A percentile compares a stretch with the other conserved stretches of the same genome.
Conservation (phyloP, 2,329 filamentous ascomycete genomes). For the Aspergillus luchuensis region DNA sequence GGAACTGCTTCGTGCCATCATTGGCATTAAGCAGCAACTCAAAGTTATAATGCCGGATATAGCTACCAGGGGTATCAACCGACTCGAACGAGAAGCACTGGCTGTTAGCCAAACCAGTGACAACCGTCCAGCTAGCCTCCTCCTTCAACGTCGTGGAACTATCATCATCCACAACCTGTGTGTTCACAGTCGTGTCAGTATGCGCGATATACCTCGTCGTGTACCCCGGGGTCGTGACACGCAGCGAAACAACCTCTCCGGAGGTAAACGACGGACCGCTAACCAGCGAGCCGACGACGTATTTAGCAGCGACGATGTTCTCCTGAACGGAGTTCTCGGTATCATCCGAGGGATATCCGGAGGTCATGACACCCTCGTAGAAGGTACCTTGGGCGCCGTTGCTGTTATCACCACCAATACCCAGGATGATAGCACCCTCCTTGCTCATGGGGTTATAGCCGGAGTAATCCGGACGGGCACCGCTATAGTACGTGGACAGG, state of each 20-base stretch:
- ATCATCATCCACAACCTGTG: conserved; percentile 56
- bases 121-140: conserved; percentile 57
- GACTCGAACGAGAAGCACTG: conserved; percentile 65
- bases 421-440: conserved; percentile 67
- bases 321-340: conserved; percentile 62
- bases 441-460: conserved; percentile 66
- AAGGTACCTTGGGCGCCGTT: conserved; percentile 62
- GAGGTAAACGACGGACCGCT: conserved; percentile 53
- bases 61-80: conserved; percentile 59
- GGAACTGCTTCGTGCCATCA: conserved; percentile 59
- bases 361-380: conserved; percentile 67
- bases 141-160: conserved; percentile 54
- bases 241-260: conserved; percentile 57
- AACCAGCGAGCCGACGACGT: conserved; percentile 51
- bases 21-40: conserved; percentile 52
- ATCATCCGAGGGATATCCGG: conserved; percentile 61
- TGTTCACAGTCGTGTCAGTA: conserved; percentile 54
- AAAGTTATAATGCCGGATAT: conserved; percentile 59
- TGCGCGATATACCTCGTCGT: conserved; percentile 59
- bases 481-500: conserved; percentile 62
- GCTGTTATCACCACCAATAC: conserved; percentile 70
- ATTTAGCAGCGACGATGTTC: conserved; percentile 62
- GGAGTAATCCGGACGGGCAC: conserved; percentile 52
- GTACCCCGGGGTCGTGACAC: conserved; percentile 58
- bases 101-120: conserved; percentile 57